These are phyloP conservation scores for Cercospora zeae-maydis DNA, from an alignment of 2,329 filamentous ascomycete species.

Conservation along the genomic window DNA sequence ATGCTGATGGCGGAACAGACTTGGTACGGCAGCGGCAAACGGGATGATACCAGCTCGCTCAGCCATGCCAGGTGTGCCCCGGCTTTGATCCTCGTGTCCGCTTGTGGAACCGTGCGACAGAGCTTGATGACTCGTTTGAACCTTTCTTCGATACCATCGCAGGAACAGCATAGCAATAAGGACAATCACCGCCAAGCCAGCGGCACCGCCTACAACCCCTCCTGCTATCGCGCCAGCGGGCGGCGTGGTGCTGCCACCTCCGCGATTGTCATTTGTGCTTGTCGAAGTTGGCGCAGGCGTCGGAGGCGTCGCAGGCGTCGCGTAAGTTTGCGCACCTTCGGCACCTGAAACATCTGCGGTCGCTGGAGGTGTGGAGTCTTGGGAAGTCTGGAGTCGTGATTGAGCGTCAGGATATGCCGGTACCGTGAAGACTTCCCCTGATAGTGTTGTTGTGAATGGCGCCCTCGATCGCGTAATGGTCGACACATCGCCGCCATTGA, in stretches of 20 bases:
- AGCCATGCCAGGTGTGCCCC: conserved; percentile 39
- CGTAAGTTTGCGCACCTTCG: conserved; percentile 10
- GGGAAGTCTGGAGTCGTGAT: conserved; percentile 10
- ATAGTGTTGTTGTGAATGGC: conserved; percentile 28
- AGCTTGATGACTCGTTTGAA: conserved; percentile 26
- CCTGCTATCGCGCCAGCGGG: conserved; percentile 56
- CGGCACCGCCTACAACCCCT: conserved; percentile 60
- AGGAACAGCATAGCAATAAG: conserved; percentile 52
- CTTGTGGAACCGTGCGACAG: conserved; percentile 25
- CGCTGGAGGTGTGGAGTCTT: conserved; percentile 14
- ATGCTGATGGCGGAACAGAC: conserved; percentile 38
- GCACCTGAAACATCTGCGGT: conserved; percentile 12
- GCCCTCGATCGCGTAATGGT: conserved; percentile 25
- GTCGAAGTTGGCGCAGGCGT: conserved; percentile 13
- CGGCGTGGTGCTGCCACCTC: conserved; percentile 29
- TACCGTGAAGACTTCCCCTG: conserved; percentile 28
- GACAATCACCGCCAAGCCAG: conserved; percentile 53
- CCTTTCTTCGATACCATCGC: conserved; percentile 47
- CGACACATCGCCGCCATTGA: conserved; percentile 26
- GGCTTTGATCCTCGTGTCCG: conserved; percentile 16
- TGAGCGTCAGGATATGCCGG: conserved; percentile 13
- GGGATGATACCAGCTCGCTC: conserved; percentile 40
- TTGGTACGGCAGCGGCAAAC: conserved; percentile 37
- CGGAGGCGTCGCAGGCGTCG: conserved; percentile 10
- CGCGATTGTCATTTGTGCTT: conserved; percentile 9